These are phyloP conservation scores for Aureobasidium pullulans DNA, from an alignment of 2,329 filamentous ascomycete species.

Conservation along the genomic window DNA sequence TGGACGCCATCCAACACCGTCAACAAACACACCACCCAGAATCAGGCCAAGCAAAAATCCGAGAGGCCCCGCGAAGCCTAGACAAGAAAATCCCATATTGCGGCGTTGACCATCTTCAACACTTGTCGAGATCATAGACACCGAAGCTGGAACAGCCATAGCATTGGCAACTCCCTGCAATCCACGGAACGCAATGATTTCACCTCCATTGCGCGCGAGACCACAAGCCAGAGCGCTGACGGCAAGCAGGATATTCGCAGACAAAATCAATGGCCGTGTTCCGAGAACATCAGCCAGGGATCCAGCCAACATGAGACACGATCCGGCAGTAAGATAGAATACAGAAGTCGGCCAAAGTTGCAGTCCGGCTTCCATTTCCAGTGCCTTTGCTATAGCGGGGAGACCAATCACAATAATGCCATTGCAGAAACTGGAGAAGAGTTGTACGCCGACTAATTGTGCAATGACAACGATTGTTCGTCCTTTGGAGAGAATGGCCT, in stretches of 20 bases:
- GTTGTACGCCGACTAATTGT: constrained; percentile 18
- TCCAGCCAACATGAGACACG: constrained; percentile 43
- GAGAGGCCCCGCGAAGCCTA: constrained; percentile 44
- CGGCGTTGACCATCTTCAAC: constrained; percentile 41
- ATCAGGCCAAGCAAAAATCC: constrained; percentile 47
- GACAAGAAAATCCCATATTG: constrained; percentile 45
- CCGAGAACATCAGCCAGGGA: constrained; percentile 46
- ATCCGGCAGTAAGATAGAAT: constrained; percentile 40
- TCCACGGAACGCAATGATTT: constrained; percentile 16
- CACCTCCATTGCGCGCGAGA: constrained; percentile 27
- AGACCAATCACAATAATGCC: constrained; percentile 19
- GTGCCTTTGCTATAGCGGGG: constrained; percentile 15
- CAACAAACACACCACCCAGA: constrained; percentile 43
- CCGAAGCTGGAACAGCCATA: constrained; percentile 24
- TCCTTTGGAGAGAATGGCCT: constrained; percentile 10
- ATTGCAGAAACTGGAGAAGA: constrained; percentile 19
- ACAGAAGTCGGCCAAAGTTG: constrained; percentile 23
- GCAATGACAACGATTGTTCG: constrained; percentile 17
- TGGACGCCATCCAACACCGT: constrained; percentile 44
- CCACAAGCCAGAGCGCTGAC: constrained; percentile 31
- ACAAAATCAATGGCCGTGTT: constrained; percentile 38
- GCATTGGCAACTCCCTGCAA: constrained; percentile 14
- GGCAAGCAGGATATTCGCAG: constrained; percentile 37
- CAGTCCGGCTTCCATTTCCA: constrained; percentile 10
- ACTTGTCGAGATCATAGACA: constrained; percentile 42